Conservation (phyloP, 371 early-diverging fungal genomes). For the Funneliformis caledonium region DNA sequence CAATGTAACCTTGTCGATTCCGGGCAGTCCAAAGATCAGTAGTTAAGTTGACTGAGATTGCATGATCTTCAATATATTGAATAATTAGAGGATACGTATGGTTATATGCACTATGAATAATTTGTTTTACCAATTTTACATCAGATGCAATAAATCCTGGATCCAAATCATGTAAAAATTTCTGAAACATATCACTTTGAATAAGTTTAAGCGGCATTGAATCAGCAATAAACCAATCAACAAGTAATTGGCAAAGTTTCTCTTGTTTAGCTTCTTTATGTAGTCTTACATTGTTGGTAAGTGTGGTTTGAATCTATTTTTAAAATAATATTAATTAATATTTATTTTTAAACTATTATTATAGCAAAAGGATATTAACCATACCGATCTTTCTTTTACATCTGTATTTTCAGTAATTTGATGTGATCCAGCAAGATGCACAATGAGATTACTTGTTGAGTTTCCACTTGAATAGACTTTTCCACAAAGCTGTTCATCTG, state of each 20-base stretch:
- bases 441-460: not conserved
- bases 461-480: not conserved
- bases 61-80: not conserved
- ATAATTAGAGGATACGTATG: not conserved
- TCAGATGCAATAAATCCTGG: not conserved
- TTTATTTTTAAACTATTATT: not conserved
- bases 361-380: not conserved
- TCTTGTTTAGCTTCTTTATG: not conserved
- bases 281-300: not conserved
- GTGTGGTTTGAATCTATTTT: not conserved
- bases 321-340: not conserved
- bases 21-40: not conserved
- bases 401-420: not conserved
- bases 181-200: not conserved
- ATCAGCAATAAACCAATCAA: conserved; percentile 6
- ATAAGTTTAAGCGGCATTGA: not conserved
- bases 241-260: not conserved
- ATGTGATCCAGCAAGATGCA: not conserved
- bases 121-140: not conserved
- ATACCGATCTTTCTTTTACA: not conserved
- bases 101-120: not conserved
- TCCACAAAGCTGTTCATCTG: not conserved
- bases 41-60: not conserved
- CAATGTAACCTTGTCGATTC: too few species aligned
- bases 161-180: not conserved